Base-by-base conservation (phyloP, 352 stramenopile species). In the Globisporangium spinosum region DNA sequence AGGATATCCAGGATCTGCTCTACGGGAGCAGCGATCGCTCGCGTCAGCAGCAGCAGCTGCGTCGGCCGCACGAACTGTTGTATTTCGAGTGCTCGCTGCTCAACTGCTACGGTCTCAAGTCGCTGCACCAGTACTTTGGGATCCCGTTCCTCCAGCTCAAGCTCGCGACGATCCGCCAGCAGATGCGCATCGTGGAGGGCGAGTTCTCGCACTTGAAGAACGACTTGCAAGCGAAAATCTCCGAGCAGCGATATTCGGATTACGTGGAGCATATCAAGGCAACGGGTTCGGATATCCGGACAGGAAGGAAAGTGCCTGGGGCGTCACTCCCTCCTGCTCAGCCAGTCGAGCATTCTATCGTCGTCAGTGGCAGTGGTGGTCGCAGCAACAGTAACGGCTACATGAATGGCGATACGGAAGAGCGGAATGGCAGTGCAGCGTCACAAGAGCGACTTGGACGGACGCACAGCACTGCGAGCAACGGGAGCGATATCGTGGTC, bases 71-170 rank as follows among this genome's bases (percentile, higher is more conserved):
- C 2, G 88, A 96, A 59, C 67, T 91, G 64, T 69, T 93, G 32
- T 94, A 93, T 68, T 94, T 96, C 58, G 87, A 95, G 67, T 94
- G 85, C 60, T 94, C 82, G 40, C 68, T 95, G 64, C 65, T 84
- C 25, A 91, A 95, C 70, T 96, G 89, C 68, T 95, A 94, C 56
- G 89, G 89, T 17, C 68, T 96, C 29, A 90, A 92, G 72, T 76
- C 86, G 9, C 70, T 96, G 68, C 85, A 96, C 45, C 85, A 92
- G 61, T 96, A 95, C 69, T 90, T 96, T 67, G 82, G 83, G 3
- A 85, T 95, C 29, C 86, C 89, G 22, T 95, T 95, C 58, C 69
- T 96, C 61, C 82, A 94, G 60, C 69, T 95, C 43, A 95, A 95
- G 61, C 71, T 90, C 34, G 73, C 75, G 27, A 95, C 83, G 10